Evolutionary conservation across 805 yeast species (phyloP), one percentile per base, ranked within the genome.

Genomic region (Saccharomyces cerevisiae): DNA sequence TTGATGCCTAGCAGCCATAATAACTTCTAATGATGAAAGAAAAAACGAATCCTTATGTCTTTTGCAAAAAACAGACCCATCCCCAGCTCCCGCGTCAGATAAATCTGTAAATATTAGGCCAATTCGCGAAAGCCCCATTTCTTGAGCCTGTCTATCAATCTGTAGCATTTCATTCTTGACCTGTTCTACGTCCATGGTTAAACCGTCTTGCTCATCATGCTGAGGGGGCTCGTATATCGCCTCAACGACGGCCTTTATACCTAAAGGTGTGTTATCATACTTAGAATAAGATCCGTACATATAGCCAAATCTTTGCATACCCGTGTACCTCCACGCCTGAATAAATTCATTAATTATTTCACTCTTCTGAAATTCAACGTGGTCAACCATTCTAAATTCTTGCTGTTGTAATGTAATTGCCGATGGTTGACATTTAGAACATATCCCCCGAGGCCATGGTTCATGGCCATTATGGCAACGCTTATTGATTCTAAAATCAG

Each of bases 341-440:
- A 94, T 89, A 69, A 94, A 94, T 41, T 79, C 75, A 69, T 94
- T 89, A 52, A 94, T 80, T 27, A 90, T 78, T 11, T 76, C 75
- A 51, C 90, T 81, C 55, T 81, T 82, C 26, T 89, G 82, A 69
- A 91, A 88, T 68, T 94, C 99, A 30, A 94, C 94, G 72, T 94
- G 98, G 69, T 94, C 99, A 29, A 95, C 97, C 96, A 94, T 89
- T 62, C 99, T 80, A 70, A 88, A 94, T 36, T 78, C 75, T 69
- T 94, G 99, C 69, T 84, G 90, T 69, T 87, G 96, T 57, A 94
- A 75, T 0, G 98, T 91, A 56, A 94, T 89, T 0, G 97, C 94
- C 1, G 96, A 84, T 0, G 99, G 98, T 70, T 92, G 98, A 71
- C 99, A 92, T 70, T 90, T 89, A 14, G 96, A 87, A 66, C 99